Percentiles rank a stretch among this genome's conserved stretches.
Conservation (phyloP, 164 flowering plant species). For the Dillenia turbinata region DNA sequence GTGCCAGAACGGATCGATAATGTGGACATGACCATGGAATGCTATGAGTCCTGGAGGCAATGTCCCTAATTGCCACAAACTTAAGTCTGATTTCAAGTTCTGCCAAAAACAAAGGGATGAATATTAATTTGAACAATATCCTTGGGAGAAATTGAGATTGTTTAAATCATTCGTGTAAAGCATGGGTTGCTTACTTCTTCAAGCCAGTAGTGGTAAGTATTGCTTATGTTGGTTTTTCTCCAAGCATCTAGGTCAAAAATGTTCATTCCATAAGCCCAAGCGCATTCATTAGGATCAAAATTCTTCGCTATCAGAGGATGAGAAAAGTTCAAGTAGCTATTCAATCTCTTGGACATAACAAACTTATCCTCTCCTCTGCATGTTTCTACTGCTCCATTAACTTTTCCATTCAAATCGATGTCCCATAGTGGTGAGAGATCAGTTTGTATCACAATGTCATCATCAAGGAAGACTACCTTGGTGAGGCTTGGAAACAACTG, state of each 20-base stretch:
- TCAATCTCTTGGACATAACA: conserved; percentile 87
- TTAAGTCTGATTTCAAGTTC: conserved; percentile 91
- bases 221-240: conserved; percentile 85
- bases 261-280: conserved; percentile 99
- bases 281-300: conserved; percentile 84
- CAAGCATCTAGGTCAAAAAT: conserved; percentile 86
- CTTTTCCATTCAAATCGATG: conserved; percentile 83
- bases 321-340: conserved; percentile 91
- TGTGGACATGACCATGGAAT: conserved; percentile 81
- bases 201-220: conserved; percentile 78
- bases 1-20: conserved; percentile 94
- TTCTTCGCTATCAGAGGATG: conserved; percentile 68
- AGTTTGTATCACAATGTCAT: conserved; percentile 85
- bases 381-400: conserved; percentile 97
- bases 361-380: conserved; percentile 86
- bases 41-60: conserved; percentile 95
- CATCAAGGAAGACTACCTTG: conserved; percentile 92
- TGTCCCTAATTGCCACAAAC: conserved; percentile 95
- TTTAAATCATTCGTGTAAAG: not conserved
- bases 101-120: conserved; percentile 25
- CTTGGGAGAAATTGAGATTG: not conserved
- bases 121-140: not conserved
- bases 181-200: conserved; percentile 40
- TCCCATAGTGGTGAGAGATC: conserved; percentile 94
- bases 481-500: conserved; percentile 90